Evolutionary conservation across 345 rosid species (phyloP).

Genomic region (Kandelia obovata): DNA sequence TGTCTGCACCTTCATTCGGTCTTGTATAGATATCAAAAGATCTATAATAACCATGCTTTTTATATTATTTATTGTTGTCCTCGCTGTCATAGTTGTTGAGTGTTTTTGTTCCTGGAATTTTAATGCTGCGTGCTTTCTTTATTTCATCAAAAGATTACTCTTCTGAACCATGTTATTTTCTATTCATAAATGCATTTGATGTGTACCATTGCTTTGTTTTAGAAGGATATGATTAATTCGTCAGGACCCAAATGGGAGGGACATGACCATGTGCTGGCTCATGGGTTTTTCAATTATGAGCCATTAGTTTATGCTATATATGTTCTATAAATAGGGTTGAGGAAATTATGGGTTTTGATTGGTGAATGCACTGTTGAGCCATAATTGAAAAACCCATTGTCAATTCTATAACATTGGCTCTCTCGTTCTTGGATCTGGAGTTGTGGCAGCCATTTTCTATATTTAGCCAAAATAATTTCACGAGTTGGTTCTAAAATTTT

Average conservation of each 20-base stretch:
- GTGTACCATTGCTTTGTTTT: background rate
- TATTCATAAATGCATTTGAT: background rate
- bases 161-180: background rate
- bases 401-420: slow-evolving; percentile 6
- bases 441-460: slow-evolving; percentile 20
- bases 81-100: slow-evolving; percentile 32
- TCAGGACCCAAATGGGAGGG: slow-evolving; percentile 26
- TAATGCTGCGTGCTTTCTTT: slow-evolving; percentile 18
- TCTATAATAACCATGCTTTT: slow-evolving; percentile 20
- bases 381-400: slow-evolving; percentile 15
- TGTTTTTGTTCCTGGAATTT: slow-evolving; percentile 31
- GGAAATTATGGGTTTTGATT: slow-evolving; percentile 12
- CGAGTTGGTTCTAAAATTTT: background rate
- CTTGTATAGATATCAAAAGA: slow-evolving; percentile 43
- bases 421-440: slow-evolving; percentile 27
- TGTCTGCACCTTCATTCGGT: slow-evolving; percentile 28
- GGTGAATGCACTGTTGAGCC: slow-evolving; percentile 10
- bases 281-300: slow-evolving; percentile 38
- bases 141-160: slow-evolving; percentile 30
- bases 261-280: slow-evolving; percentile 59
- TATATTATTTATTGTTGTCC: slow-evolving; percentile 16
- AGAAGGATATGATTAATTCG: background rate
- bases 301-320: slow-evolving; percentile 23
- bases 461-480: slow-evolving; percentile 4
- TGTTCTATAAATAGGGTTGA: slow-evolving; percentile 4